Percentiles rank a stretch among this genome's conserved stretches.
These are phyloP conservation scores for Hanseniaspora vineae DNA, from an alignment of 805 yeast species.

Conservation along the genomic window DNA sequence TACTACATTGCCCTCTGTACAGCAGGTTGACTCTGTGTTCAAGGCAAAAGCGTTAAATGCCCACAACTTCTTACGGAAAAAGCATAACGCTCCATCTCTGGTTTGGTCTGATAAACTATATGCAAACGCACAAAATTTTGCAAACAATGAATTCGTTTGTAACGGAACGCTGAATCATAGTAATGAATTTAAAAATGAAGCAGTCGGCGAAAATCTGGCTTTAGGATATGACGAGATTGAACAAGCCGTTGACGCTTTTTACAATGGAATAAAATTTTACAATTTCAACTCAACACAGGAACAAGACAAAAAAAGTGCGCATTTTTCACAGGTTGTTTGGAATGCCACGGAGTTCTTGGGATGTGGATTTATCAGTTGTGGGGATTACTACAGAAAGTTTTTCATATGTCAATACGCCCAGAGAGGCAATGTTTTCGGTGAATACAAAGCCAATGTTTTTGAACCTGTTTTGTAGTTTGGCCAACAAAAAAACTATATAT, in stretches of 20 bases:
- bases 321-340: conserved; percentile 78
- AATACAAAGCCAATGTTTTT: conserved; percentile 25
- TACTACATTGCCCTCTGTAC: conserved; percentile 4
- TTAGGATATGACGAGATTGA: conserved; percentile 46
- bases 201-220: conserved; percentile 72
- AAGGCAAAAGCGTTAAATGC: conserved; percentile 29
- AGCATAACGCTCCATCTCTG: conserved; percentile 38
- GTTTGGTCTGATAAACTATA: conserved; percentile 44
- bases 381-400: conserved; percentile 36
- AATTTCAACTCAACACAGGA: conserved; percentile 38
- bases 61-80: conserved; percentile 47
- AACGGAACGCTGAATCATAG: conserved; percentile 48
- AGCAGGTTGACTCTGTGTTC: conserved; percentile 5
- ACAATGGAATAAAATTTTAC: conserved; percentile 45
- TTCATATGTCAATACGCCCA: conserved; percentile 58
- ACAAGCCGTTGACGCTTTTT: conserved; percentile 60
- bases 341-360: conserved; percentile 46
- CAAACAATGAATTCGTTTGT: conserved; percentile 39
- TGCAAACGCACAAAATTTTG: conserved; percentile 42
- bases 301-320: conserved; percentile 41
- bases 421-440: conserved; percentile 50
- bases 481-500: background rate
- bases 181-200: conserved; percentile 26
- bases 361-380: conserved; percentile 55
- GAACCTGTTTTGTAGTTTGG: background rate